These are phyloP conservation scores for Backusella tuberculispora DNA, from an alignment of 192 early-diverging fungal species.

Conservation along the genomic window DNA sequence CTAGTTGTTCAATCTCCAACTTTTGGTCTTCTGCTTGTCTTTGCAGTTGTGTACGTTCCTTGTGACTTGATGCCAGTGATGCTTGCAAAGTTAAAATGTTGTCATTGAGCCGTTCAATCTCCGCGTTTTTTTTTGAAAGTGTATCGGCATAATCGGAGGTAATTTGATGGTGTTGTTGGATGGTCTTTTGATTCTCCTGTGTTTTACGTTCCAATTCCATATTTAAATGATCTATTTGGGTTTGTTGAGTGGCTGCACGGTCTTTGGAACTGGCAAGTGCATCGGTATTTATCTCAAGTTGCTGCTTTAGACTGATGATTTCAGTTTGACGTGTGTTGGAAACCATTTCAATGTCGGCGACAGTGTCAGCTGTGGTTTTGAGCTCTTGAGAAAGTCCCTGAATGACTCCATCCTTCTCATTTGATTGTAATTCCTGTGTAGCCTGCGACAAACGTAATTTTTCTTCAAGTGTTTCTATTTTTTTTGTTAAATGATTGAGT, in stretches of 20 bases:
- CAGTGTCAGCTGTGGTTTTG: not conserved
- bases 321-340: slow-evolving; percentile 8
- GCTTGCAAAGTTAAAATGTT: not conserved
- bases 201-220: not conserved
- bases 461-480: not conserved
- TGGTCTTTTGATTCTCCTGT: not conserved
- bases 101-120: not conserved
- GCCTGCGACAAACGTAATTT: not conserved
- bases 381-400: not conserved
- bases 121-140: not conserved
- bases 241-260: not conserved
- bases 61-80: not conserved
- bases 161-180: not conserved
- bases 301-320: not conserved
- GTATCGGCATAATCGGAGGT: slow-evolving; percentile 1
- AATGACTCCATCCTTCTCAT: not conserved
- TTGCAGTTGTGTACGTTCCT: not conserved
- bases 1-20: not conserved
- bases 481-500: slow-evolving; percentile 24
- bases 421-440: not conserved
- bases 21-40: not conserved
- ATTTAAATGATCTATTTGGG: not conserved
- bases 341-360: not conserved
- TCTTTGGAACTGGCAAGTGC: not conserved
- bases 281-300: not conserved